Base-by-base conservation (phyloP, 163 green algal genomes). In the Scenedesmus sp. region DNA sequence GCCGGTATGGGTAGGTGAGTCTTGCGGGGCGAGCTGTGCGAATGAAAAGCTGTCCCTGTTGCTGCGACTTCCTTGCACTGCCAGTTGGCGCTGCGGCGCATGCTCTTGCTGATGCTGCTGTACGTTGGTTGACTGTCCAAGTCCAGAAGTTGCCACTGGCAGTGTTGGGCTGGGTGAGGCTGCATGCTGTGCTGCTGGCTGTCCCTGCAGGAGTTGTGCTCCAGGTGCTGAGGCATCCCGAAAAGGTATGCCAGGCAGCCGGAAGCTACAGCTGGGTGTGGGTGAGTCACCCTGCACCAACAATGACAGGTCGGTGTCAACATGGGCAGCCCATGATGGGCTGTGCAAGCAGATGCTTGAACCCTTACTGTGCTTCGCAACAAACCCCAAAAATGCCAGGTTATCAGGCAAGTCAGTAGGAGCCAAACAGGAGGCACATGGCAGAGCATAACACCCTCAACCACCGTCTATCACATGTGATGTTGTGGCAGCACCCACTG, bases 221-320 rank as follows among this genome's bases (percentile, higher is more conserved):
- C 44, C 24, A n/a, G 30, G 15, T 68, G 43, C 84, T 83, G 59
- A 46, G 7, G 16, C 65, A 10, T 59, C 78, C 13, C 73, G 51
- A 30, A 46, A 87, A 26, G 88, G 88, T 18, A 92, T 88, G n/a
- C 88, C 88, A 56, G 88, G 81, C 61, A 92, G 59, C 43, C 15
- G 35, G 2, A 92, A 84, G 30, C 5, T 79, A 44, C 88, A 92
- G 80, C 88, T 92, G 16, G 88, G 88, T 9, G 88, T 92, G 20
- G 88, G 88, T 10, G 88, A 92, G 20, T 92, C 88, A n/a, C 88
- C 88, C 88, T 92, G 88, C 59, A 46, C n/a, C 49, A 7, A 13
- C 53, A 49, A 30, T 5, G 22, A 15, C 3, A 35, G 79, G n/a
- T 40, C 18, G 10, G 18, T 51, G 35, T 59, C 51, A 33, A 49